A percentile compares a stretch with the other conserved stretches of the same genome.
These are phyloP conservation scores for Ormosia emarginata DNA, from an alignment of 306 rosid genomes.

Conservation along the genomic window DNA sequence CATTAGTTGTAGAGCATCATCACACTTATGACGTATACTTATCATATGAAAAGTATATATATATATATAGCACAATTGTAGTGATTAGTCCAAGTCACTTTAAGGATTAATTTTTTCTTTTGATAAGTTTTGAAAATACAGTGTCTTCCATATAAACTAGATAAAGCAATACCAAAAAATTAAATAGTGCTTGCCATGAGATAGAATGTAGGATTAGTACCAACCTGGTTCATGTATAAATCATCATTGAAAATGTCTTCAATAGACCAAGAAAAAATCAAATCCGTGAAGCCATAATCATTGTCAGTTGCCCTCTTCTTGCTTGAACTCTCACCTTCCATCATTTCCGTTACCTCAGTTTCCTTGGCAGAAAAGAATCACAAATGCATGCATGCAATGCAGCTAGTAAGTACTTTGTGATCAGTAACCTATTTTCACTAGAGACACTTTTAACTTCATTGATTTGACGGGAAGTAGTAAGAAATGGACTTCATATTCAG, in stretches of 20 bases:
- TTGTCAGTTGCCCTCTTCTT: neutral
- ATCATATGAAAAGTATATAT: no score
- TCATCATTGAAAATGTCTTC: conserved; percentile 38
- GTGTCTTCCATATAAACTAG: no score
- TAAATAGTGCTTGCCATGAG: neutral
- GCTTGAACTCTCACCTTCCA: conserved; percentile 21
- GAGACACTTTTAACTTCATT: neutral
- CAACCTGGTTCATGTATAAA: conserved; percentile 36
- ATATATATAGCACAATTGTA: no score
- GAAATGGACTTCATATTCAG: no score
- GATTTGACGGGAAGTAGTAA: no score
- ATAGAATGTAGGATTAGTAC: neutral
- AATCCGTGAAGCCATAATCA: conserved; percentile 32
- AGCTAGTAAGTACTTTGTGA: neutral
- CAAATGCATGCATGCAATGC: neutral
- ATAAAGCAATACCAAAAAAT: neutral
- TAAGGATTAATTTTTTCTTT: no score
- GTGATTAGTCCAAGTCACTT: no score
- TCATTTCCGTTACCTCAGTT: conserved; percentile 2
- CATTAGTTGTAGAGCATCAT: no score
- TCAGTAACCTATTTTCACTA: neutral
- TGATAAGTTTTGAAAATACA: no score
- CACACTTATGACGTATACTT: no score
- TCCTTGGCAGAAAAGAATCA: neutral
- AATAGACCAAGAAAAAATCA: conserved; percentile 55